Percentiles rank a stretch among this genome's conserved stretches.
These are phyloP conservation scores for Aspergillus heteromorphus DNA, from an alignment of 495 filamentous ascomycete species.

Conservation along the genomic window DNA sequence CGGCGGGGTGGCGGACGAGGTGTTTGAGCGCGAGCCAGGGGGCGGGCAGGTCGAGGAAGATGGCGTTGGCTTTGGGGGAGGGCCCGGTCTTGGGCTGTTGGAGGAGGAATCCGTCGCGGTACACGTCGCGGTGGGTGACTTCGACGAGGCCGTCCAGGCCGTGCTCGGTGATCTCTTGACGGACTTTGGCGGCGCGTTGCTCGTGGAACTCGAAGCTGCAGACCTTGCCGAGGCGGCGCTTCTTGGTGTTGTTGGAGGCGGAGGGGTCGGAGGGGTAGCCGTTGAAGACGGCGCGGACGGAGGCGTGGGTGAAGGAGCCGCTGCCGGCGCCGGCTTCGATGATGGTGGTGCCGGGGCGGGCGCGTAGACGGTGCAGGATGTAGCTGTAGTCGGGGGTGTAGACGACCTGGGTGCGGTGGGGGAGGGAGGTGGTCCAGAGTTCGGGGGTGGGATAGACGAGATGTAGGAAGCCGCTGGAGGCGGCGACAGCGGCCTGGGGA, in stretches of 20 bases:
- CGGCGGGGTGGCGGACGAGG: conserved; percentile 56
- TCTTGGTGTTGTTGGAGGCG: conserved; percentile 20
- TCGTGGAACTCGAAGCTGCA: conserved; percentile 93
- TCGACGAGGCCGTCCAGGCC: conserved; percentile 65
- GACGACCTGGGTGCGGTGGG: conserved; percentile 94
- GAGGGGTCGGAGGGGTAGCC: conserved; percentile 50
- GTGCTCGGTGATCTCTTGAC: conserved; percentile 69
- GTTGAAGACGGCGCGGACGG: conserved; percentile 80
- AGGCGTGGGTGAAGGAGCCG: conserved; percentile 91
- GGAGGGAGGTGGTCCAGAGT: conserved; percentile 82
- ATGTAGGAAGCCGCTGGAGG: conserved; percentile 81
- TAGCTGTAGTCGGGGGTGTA: conserved; percentile 98
- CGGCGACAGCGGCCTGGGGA: conserved; percentile 46
- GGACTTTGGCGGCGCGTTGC: conserved; percentile 65
- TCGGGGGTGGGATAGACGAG: conserved; percentile 88
- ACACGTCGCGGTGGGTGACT: conserved; percentile 90
- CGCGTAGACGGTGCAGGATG: conserved; percentile 80
- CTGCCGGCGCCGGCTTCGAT: conserved; percentile 95
- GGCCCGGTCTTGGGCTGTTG: conserved; percentile 35
- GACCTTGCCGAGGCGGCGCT: conserved; percentile 59
- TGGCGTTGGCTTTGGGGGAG: conserved; percentile 64
- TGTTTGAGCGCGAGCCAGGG: conserved; percentile 88
- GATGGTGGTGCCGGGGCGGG: conserved; percentile 68
- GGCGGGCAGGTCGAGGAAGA: conserved; percentile 91
- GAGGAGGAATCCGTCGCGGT: conserved; percentile 74